Evolutionary conservation across 1,284 basidiomycete species (phyloP).

Genomic region (Phellinidium pouzarii): DNA sequence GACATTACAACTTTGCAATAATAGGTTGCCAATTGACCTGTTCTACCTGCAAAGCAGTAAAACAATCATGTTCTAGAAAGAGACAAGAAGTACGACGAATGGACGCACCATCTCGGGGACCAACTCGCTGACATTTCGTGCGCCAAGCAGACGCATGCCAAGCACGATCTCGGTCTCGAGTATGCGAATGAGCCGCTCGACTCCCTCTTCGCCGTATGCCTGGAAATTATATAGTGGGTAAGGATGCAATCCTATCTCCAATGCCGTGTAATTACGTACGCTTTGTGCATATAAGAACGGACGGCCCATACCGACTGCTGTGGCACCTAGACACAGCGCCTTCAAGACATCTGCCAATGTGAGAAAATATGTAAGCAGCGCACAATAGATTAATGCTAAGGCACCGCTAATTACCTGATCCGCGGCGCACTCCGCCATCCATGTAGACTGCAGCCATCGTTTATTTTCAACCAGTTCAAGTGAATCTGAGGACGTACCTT

Average conservation of each 20-base stretch:
- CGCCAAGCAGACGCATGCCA: constrained; percentile 77
- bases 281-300: constrained; percentile 90
- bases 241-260: no score
- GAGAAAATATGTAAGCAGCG: not conserved
- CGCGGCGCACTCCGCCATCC: constrained; percentile 82
- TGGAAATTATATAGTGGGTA: no score
- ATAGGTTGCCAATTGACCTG: not conserved
- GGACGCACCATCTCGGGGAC: constrained; percentile 69
- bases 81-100: not conserved
- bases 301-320: constrained; percentile 83
- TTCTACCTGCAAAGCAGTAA: not conserved
- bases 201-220: constrained; percentile 82
- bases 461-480: not conserved
- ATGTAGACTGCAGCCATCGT: constrained; percentile 64
- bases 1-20: not conserved
- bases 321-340: constrained; percentile 86
- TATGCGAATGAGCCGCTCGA: constrained; percentile 67
- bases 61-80: not conserved
- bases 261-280: constrained; percentile 35
- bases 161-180: constrained; percentile 77
- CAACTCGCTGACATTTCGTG: constrained; percentile 61
- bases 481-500: constrained; percentile 38
- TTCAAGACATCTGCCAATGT: constrained; percentile 79
- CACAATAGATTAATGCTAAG: constrained; percentile 1
- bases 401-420: constrained; percentile 49